Conservation (phyloP, 2,329 filamentous ascomycete genomes). For the Lecanosticta acicola region DNA sequence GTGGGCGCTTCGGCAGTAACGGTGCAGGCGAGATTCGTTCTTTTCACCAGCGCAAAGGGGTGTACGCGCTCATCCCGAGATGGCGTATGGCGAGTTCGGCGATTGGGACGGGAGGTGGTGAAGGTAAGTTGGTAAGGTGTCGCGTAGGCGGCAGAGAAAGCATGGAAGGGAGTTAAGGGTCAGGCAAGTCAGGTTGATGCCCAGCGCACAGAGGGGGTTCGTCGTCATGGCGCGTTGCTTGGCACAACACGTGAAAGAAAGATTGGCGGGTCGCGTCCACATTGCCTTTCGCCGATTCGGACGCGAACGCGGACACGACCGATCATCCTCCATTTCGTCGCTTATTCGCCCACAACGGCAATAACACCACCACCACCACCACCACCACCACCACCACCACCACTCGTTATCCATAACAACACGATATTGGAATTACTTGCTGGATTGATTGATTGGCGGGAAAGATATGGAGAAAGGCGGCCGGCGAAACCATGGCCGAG, state of each 20-base stretch:
- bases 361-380: no score
- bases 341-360: no score
- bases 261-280: background rate
- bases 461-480: constrained; percentile 2
- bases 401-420: no score
- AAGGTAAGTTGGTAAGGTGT: background rate
- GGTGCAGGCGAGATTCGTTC: background rate
- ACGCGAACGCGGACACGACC: background rate
- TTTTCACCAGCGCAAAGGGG: background rate
- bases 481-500: constrained; percentile 2
- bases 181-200: no score
- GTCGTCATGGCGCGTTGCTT: constrained; percentile 1
- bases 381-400: no score
- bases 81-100: background rate
- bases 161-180: no score
- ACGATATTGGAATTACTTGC: no score
- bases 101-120: background rate
- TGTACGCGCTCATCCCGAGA: background rate
- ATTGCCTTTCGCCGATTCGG: no score
- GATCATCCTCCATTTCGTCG: background rate
- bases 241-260: constrained; percentile 3
- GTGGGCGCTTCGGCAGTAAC: background rate
- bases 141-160: background rate
- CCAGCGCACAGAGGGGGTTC: background rate
- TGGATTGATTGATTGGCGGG: background rate